Evolutionary conservation across 768 basidiomycete species (phyloP).

Genomic region (Mycena belliarum): DNA sequence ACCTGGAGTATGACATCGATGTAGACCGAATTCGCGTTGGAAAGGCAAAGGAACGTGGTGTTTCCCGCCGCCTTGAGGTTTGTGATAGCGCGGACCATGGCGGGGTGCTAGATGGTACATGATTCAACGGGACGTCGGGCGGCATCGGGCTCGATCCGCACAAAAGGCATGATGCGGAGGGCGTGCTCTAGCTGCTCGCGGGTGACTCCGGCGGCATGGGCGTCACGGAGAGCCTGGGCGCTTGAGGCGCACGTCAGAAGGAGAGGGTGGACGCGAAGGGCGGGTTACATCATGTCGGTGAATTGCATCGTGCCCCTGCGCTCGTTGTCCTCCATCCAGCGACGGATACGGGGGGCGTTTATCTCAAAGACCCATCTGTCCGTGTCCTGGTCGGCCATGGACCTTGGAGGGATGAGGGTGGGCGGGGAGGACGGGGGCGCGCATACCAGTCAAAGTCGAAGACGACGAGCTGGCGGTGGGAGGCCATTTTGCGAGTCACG

Average conservation of each 20-base stretch:
- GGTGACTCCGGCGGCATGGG: constrained; percentile 68
- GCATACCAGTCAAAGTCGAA: constrained; percentile 95
- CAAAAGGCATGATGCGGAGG: constrained; percentile 84
- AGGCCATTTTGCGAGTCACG: background rate
- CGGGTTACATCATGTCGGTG: constrained; percentile 91
- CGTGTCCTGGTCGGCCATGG: constrained; percentile 92
- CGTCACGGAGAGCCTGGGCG: constrained; percentile 69
- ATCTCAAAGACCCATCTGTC: constrained; percentile 94
- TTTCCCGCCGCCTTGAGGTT: constrained; percentile 64
- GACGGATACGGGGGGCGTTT: constrained; percentile 78
- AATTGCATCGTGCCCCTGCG: constrained; percentile 72
- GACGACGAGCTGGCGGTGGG: constrained; percentile 70
- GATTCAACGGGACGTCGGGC: background rate
- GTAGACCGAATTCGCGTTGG: constrained; percentile 92
- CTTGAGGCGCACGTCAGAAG: constrained; percentile 34
- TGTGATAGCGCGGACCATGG: constrained; percentile 90
- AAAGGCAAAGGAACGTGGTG: constrained; percentile 88
- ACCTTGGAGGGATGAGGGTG: constrained; percentile 50
- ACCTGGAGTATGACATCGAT: constrained; percentile 90
- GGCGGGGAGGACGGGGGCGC: background rate
- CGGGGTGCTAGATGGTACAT: constrained; percentile 75
- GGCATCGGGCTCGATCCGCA: constrained; percentile 37
- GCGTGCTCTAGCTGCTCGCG: constrained; percentile 76
- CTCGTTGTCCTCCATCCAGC: constrained; percentile 74
- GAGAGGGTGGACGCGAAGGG: background rate